phyloP scores from a whole-genome alignment of 1,284 basidiomycete genomes.

The Apiotrichum siamense region DNA sequence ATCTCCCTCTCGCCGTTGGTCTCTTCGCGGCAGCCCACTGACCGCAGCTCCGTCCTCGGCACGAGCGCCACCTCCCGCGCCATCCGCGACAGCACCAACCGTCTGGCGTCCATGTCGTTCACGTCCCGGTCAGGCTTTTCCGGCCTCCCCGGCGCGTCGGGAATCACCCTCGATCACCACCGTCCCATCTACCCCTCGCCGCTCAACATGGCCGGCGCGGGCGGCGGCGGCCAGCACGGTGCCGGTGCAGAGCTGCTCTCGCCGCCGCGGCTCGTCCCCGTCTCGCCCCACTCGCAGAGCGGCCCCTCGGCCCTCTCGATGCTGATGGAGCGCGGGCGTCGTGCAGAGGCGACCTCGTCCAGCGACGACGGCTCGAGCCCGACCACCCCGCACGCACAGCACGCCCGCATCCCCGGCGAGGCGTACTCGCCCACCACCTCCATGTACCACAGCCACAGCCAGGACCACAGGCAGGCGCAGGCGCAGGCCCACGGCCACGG shows the following conservation, averaged over 20 bases:
- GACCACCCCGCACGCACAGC: slow-evolving; percentile 8
- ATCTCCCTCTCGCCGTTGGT: background rate
- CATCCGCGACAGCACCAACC: slow-evolving; percentile 40
- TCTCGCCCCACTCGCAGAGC: slow-evolving; percentile 2
- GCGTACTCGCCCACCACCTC: background rate
- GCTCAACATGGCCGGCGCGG: slow-evolving; percentile 21
- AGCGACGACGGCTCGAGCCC: slow-evolving; percentile 7
- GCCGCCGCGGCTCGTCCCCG: background rate
- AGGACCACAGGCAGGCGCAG: too few species aligned
- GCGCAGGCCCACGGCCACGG: background rate
- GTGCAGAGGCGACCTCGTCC: background rate
- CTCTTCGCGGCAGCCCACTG: background rate
- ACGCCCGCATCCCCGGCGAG: background rate
- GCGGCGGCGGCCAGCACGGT: slow-evolving; percentile 1
- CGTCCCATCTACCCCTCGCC: slow-evolving; percentile 29
- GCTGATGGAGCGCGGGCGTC: slow-evolving; percentile 31
- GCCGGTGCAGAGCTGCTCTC: slow-evolving; percentile 19
- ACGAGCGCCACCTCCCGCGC: slow-evolving; percentile 23
- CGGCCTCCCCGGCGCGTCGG: background rate
- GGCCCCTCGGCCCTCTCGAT: slow-evolving; percentile 36
- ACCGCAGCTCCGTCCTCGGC: slow-evolving; percentile 1
- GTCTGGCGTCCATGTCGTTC: slow-evolving; percentile 42
- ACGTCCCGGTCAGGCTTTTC: slow-evolving; percentile 3
- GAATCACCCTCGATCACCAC: slow-evolving; percentile 18
- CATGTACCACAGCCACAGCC: too few species aligned